Evolutionary conservation across 2,329 filamentous ascomycete genomes (phyloP).

Genomic region (Pestalotiopsis sp.): DNA sequence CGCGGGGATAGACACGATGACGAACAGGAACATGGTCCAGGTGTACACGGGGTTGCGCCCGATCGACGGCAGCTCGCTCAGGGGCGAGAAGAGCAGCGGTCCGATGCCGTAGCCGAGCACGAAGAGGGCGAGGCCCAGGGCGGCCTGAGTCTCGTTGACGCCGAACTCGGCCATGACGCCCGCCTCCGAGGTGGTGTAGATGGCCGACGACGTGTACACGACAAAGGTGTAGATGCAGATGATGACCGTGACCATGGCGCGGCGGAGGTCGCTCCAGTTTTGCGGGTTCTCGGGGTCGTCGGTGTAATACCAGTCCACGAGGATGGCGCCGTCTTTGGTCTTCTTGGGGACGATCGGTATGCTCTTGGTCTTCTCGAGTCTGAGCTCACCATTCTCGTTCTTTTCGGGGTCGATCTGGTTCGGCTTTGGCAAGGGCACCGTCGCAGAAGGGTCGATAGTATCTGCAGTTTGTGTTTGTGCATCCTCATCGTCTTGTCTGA

Average conservation of each 20-base stretch:
- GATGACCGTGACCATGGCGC: conserved; percentile 42
- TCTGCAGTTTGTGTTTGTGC: conserved; percentile 20
- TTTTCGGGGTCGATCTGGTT: conserved; percentile 26
- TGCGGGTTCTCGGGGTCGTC: conserved; percentile 60
- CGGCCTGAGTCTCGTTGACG: conserved; percentile 53
- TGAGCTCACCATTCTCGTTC: conserved; percentile 25
- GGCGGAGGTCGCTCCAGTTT: conserved; percentile 53
- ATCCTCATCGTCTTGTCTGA: conserved; percentile 23
- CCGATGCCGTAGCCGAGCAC: conserved; percentile 67
- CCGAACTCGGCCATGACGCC: conserved; percentile 57
- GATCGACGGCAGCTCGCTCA: conserved; percentile 68
- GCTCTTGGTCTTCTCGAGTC: conserved; percentile 29
- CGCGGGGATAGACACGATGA: conserved; percentile 67
- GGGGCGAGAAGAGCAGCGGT: conserved; percentile 66
- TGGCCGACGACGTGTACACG: conserved; percentile 55
- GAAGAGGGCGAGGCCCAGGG: conserved; percentile 63
- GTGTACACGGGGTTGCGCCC: conserved; percentile 72
- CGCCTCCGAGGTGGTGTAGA: conserved; percentile 49
- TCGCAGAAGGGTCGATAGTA: conserved; percentile 17
- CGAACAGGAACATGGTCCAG: conserved; percentile 68
- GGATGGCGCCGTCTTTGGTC: conserved; percentile 31
- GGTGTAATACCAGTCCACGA: conserved; percentile 42
- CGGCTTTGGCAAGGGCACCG: conserved; percentile 21
- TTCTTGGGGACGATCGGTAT: conserved; percentile 31
- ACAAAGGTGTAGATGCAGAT: conserved; percentile 63